Evolutionary conservation across 1,139 yeast species (phyloP), one percentile per base, ranked within the genome.

Genomic region (Suhomyces panamericanus): DNA sequence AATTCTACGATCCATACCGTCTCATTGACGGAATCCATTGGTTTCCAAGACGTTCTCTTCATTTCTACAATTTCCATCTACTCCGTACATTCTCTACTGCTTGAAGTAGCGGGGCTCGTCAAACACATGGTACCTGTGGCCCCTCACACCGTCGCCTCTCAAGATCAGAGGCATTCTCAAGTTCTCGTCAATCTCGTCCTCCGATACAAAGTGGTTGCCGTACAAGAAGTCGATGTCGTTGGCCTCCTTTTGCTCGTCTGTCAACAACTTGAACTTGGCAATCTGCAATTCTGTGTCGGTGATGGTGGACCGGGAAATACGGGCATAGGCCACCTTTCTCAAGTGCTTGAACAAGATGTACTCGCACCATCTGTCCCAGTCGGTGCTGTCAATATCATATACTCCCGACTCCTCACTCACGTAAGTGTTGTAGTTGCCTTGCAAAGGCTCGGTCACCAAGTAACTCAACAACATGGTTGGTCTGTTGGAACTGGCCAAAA

Each of bases 321-420:
- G 82, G 2, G 98, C 98, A 63, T 93, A 93, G 1, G 96, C 98
- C 2, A 87, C 82, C 65, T 96, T 86, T 64, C 82, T 85, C 66
- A 93, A 71, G 49, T 86, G 85, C 64, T 93, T 87, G 77, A 86
- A 93, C 54, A 93, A 70, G 51, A 93, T 90, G 67, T 93, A 93
- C 68, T 93, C 96, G 70, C 99, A 93, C 99, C 99, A 93, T 69
- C 99, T 81, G 62, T 93, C 99, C 86, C 95, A 88, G 63, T 93
- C 99, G 10, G 86, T 75, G 42, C 91, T 85, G 62, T 93, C 99
- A 54, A 93, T 90, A 64, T 93, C 99, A 56, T 84, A 81, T 93
- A 93, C 88, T 38, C 96, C 85, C 2, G 95, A 83, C 54, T 73
- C 67, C 43, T 85, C 86, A 57, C 96, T 84, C 14, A 91, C 96